Conservation (phyloP, 2,329 filamentous ascomycete genomes). For the Penicillium sp. region DNA sequence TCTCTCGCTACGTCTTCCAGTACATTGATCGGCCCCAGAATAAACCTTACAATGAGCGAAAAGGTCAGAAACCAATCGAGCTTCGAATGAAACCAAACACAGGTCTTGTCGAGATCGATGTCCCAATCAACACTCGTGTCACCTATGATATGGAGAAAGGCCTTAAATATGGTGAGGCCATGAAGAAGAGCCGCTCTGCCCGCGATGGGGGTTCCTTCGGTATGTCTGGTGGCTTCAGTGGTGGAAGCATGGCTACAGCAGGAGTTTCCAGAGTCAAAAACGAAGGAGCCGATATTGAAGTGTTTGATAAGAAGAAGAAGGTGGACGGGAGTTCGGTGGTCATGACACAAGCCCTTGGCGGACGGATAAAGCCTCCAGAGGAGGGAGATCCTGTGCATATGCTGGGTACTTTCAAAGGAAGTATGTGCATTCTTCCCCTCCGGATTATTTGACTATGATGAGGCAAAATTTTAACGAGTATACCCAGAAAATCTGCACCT, state of each 20-base stretch:
- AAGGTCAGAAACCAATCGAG: constrained; percentile 62
- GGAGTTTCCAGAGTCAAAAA: constrained; percentile 26
- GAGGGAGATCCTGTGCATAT: constrained; percentile 77
- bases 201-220: constrained; percentile 69
- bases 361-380: constrained; percentile 69
- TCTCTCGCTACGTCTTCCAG: constrained; percentile 78
- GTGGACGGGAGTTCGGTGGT: constrained; percentile 56
- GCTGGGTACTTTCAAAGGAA: constrained; percentile 83
- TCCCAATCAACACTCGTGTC: constrained; percentile 70
- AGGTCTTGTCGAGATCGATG: constrained; percentile 87
- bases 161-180: constrained; percentile 75
- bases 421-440: constrained; percentile 50
- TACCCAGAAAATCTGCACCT: constrained; percentile 78
- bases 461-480: constrained; percentile 7
- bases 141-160: constrained; percentile 86
- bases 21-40: constrained; percentile 70
- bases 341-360: constrained; percentile 79
- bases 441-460: background rate
- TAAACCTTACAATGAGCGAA: constrained; percentile 61
- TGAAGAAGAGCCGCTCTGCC: constrained; percentile 56
- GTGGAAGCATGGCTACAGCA: constrained; percentile 48
- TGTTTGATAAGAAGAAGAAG: constrained; percentile 32
- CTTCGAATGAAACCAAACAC: constrained; percentile 79
- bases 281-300: constrained; percentile 28
- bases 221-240: constrained; percentile 71